A percentile compares a stretch with the other conserved stretches of the same genome.
phyloP scores from a whole-genome alignment of 176 grass and related monocot species.

The Carex pumila region DNA sequence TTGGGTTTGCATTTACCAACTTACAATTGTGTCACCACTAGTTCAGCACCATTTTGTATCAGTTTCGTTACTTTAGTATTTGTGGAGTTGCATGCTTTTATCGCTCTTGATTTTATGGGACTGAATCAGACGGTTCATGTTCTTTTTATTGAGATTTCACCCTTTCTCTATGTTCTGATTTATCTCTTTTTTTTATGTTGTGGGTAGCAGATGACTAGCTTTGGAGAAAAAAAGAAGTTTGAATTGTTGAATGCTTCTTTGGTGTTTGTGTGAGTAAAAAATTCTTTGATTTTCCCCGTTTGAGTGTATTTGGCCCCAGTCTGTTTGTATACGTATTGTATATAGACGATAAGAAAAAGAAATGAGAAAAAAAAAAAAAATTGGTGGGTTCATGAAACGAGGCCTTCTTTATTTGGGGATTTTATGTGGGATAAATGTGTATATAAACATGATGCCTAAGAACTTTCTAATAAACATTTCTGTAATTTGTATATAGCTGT shows the following conservation, averaged over 20 bases:
- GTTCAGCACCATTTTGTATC: background rate
- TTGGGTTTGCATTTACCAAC: background rate
- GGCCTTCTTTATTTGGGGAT: background rate
- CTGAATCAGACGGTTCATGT: background rate
- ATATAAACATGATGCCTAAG: conserved; percentile 10
- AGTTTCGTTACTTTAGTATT: background rate
- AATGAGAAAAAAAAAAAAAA: background rate
- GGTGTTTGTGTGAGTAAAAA: background rate
- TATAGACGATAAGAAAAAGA: background rate
- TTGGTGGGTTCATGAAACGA: background rate
- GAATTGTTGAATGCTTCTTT: conserved; percentile 8
- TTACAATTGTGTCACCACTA: background rate
- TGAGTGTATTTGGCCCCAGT: background rate
- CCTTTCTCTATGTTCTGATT: background rate
- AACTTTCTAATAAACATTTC: background rate
- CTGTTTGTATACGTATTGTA: conserved; percentile 7
- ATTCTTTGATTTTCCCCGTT: conserved; percentile 19
- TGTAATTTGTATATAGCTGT: conserved; percentile 15
- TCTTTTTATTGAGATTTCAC: background rate
- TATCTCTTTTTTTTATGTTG: background rate
- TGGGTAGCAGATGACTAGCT: conserved; percentile 12
- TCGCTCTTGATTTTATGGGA: background rate
- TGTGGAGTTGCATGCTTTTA: background rate
- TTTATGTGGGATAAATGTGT: conserved; percentile 14
- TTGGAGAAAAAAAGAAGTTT: background rate